Base-by-base conservation (phyloP, 2,329 filamentous ascomycete genomes). In the Arthroderma sp. region DNA sequence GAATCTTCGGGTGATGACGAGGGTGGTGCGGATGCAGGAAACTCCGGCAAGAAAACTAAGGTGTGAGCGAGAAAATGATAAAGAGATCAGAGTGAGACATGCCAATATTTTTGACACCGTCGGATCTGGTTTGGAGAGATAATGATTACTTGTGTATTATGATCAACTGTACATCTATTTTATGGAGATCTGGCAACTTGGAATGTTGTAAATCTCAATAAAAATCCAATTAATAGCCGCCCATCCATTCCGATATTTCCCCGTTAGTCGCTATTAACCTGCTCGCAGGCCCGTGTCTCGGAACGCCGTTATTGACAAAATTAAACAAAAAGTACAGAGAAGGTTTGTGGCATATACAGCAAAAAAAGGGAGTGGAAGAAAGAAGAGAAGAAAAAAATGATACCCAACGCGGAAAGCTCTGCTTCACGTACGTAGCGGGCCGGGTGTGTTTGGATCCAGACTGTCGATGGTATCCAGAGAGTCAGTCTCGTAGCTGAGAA, bases 401-500 rank as follows among this genome's bases (percentile, higher is more conserved):
- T 40, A 27, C 28, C 32, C 30, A 41, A 29, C 11, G 10, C 11
- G 9, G 11, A 28, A 29, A 27, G 27, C 28, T 22, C 36, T 9
- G n/a, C 8, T 36, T 41, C 41, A 52, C 28, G 38, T 39, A 40
- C 50, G 50, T 11, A 51, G 29, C 46, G 50, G 49, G 29, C 48
- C 51, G 29, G 49, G 48, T 11, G 48, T 53, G 39, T 53, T 46
- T 4, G 46, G 46, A 41, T 53, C 51, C 29, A 58, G 43, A 10
- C 54, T 60, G 40, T 61, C 57, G 33, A 59, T 43, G 15, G 58
- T 58, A 31, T 48, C 40, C 29, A 51, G 55, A 2, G 55, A 56
- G 29, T 50, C 49, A 30, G 53, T 57, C 36, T 59, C 57, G 42
- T 56, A 50, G 37, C 54, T 60, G 38, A 58, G 48, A 42, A 58